Evolutionary conservation across 179 eudicot species (phyloP).

Genomic region (Camellia oleifera): DNA sequence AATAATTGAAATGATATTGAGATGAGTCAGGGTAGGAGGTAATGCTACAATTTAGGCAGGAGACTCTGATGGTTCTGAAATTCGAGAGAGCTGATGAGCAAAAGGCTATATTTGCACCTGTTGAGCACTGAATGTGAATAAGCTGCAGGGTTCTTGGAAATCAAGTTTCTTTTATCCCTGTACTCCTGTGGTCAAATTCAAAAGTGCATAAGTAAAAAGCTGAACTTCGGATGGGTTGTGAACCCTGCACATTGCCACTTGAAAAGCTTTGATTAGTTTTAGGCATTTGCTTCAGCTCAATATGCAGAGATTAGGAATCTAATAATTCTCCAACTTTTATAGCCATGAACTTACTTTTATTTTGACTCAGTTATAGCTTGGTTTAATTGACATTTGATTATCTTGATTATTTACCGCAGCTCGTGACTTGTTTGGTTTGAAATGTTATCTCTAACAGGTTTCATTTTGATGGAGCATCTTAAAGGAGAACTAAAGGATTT

Average conservation of each 20-base stretch:
- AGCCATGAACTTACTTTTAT: not conserved
- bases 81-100: not conserved
- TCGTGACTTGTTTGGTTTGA: constrained; percentile 4
- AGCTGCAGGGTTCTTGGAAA: not conserved
- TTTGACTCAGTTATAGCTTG: not conserved
- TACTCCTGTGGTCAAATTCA: not conserved
- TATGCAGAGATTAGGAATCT: not conserved
- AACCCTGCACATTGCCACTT: not conserved
- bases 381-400: not conserved
- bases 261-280: not conserved
- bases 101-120: not conserved
- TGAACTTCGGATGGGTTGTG: not conserved
- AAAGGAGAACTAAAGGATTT: constrained; percentile 37
- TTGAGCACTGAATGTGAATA: constrained; percentile 2
- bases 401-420: not conserved
- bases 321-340: not conserved
- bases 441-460: constrained; percentile 31
- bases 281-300: not conserved
- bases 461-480: constrained; percentile 45
- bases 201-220: not conserved
- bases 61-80: not conserved
- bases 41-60: not conserved
- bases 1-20: not conserved
- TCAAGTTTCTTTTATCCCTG: not conserved
- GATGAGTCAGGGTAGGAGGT: not conserved